Evolutionary conservation across 768 basidiomycete species (phyloP), one percentile per base, ranked within the genome.

Genomic region (Hericium rajendrae): DNA sequence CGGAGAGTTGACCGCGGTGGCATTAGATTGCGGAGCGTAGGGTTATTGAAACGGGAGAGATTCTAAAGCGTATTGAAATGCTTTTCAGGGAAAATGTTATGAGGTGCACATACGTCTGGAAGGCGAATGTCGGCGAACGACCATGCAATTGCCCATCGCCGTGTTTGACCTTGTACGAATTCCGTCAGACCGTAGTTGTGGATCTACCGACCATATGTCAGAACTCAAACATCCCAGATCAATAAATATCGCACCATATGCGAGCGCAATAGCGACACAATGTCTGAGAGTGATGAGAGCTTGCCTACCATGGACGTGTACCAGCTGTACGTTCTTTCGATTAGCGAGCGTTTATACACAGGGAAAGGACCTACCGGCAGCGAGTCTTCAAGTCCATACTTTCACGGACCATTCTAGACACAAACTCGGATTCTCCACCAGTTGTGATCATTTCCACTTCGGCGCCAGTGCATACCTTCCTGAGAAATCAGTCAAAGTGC

Each of bases 131-230:
- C 76, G 2, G 71, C 73, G 55, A 85, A 84, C 0, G 89, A 93
- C 95, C 95, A 97, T 0, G 80, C 91, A 2, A 98, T 70, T 0
- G 86, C 90, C 93, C 94, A 98, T n/a, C 97, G 81, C 2, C 86
- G 78, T 0, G 95, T 97, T 56, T 86, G 82, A 0, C 94, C 91
- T 70, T 93, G 93, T 2, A 85, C 73, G 49, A 94, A 86, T 62
- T 92, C 86, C 0, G 84, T 84, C 48, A 97, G 74, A 0, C 84
- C 88, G 68, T 94, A 98, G 70, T 97, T 97, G 37, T 80, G 74
- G 48, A 97, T 80, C 92, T 97, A 57, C 38, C 39, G 15, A 32
- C 38, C 43, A 16, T 24, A 24, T 32, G 32, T 32, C 32, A 32
- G 28, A 32, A 32, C 28, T 32, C 28, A 32, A 5, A 32, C 28